Evolutionary conservation across 2,329 filamentous ascomycete species (phyloP), one percentile per base, ranked within the genome.

Genomic region (Fusarium sp.): DNA sequence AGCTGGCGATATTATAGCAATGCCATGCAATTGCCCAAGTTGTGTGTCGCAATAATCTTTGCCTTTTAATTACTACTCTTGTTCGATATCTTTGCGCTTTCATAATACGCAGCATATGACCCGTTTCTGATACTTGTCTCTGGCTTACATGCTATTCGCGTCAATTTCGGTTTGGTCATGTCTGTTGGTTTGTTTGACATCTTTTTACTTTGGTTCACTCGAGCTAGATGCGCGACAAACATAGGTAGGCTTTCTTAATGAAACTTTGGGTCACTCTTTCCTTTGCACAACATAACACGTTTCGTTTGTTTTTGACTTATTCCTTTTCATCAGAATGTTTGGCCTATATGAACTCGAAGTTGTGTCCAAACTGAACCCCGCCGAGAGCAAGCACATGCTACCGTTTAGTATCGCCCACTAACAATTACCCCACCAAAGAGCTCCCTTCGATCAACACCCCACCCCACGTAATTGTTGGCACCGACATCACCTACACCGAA

Each of bases 351-450:
- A 19, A 26, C 17, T 44, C 54, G 13, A 54, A 44, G 39, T 19
- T 33, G 26, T 21, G n/a, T 28, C n/a, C 8, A 15, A 44, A 44
- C 15, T 40, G 39, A 51, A 36, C 52, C 61, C 52, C 61, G 44
- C 53, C 44, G 26, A 17, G 28, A 22, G 31, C 42, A 57, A 44
- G 59, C 67, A 71, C 64, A 71, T 62, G 68, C 56, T 55, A 45
- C 40, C 44, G 31, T 52, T 7, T 6, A 24, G 19, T 14, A 39
- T 50, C 42, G 22, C 46, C 42, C 62, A 59, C 51, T 57, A 50
- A 63, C 38, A 67, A 53, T 57, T 72, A 74, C 72, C 70, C 72
- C 72, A 71, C 72, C 72, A 74, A 63, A 62, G 56, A 72, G 68
- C 72, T 70, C 42, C 67, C 44, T 57, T 66, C 44, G 21, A 47